These are phyloP conservation scores for Zygosaccharomyces sapae DNA, from an alignment of 1,139 yeast genomes.

Conservation along the genomic window DNA sequence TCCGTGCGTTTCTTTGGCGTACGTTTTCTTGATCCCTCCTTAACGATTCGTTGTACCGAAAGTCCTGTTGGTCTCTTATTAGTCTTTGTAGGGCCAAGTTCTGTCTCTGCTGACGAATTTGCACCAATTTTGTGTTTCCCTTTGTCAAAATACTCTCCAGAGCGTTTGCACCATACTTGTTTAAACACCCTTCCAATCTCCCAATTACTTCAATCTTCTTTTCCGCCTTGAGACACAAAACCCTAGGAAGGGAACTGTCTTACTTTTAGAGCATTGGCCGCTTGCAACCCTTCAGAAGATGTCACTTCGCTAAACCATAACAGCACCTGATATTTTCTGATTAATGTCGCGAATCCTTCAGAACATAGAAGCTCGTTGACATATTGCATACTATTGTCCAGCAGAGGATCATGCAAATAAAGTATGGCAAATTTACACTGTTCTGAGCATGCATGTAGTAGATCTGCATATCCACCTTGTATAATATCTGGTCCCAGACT, in stretches of 20 bases:
- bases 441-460: slow-evolving; percentile 26
- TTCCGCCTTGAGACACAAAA: slow-evolving; percentile 54
- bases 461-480: slow-evolving; percentile 28
- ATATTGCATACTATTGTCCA: slow-evolving; percentile 57
- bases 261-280: slow-evolving; percentile 70
- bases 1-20: slow-evolving; percentile 31
- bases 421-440: slow-evolving; percentile 55
- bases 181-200: slow-evolving; percentile 58
- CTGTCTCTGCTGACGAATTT: slow-evolving; percentile 58
- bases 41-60: slow-evolving; percentile 69
- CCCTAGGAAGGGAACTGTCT: slow-evolving; percentile 76
- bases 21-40: slow-evolving; percentile 41
- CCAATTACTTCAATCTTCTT: slow-evolving; percentile 60
- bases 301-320: slow-evolving; percentile 89
- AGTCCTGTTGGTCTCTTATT: slow-evolving; percentile 69
- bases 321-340: slow-evolving; percentile 49
- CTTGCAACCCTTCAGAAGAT: slow-evolving; percentile 72
- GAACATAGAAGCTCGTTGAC: slow-evolving; percentile 55
- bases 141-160: slow-evolving; percentile 45
- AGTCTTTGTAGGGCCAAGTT: slow-evolving; percentile 57
- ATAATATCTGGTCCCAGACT: slow-evolving; percentile 18
- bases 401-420: slow-evolving; percentile 68
- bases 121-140: slow-evolving; percentile 57
- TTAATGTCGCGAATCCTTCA: slow-evolving; percentile 48
- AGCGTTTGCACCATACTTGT: slow-evolving; percentile 30